Percentiles rank a stretch among this genome's conserved stretches.
Conservation (phyloP, 176 grass and related monocot species). For the Cenchrus fungigraminus region DNA sequence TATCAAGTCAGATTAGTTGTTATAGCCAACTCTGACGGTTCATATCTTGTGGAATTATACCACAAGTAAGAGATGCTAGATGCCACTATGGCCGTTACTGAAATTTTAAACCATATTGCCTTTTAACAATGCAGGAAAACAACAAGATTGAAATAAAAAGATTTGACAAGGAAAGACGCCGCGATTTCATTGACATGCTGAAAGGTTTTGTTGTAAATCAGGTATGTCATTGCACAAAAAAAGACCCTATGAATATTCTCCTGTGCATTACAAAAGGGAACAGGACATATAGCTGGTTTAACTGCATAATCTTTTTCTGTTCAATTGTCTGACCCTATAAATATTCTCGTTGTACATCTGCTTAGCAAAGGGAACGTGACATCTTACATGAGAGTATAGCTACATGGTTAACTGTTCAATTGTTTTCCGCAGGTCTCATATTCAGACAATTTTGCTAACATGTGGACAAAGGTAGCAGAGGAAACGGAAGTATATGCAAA, state of each 20-base stretch:
- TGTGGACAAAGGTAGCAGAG: slow-evolving; percentile 84
- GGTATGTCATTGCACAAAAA: slow-evolving; percentile 47
- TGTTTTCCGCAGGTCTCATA: slow-evolving; percentile 55
- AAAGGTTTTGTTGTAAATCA: slow-evolving; percentile 88
- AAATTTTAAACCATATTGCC: slow-evolving; percentile 27
- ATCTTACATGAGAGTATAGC: background rate
- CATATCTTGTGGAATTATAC: background rate
- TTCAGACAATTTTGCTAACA: slow-evolving; percentile 64
- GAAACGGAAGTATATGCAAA: slow-evolving; percentile 68
- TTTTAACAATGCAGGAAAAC: slow-evolving; percentile 68
- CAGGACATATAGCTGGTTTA: background rate
- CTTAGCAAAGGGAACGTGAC: background rate
- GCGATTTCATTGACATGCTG: slow-evolving; percentile 76
- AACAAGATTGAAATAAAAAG: slow-evolving; percentile 84
- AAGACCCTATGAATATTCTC: background rate
- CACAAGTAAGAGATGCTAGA: background rate
- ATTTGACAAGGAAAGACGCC: slow-evolving; percentile 69
- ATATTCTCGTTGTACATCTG: background rate
- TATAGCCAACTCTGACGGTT: background rate
- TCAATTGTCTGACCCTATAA: background rate
- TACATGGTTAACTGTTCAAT: background rate
- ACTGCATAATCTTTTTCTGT: background rate
- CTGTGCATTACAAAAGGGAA: background rate
- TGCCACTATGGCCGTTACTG: background rate
- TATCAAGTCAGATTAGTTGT: background rate